Percentiles rank a stretch among this genome's conserved stretches.
These are phyloP conservation scores for Geotrichum cucujoidarum DNA, from an alignment of 1,139 yeast species.

Conservation along the genomic window DNA sequence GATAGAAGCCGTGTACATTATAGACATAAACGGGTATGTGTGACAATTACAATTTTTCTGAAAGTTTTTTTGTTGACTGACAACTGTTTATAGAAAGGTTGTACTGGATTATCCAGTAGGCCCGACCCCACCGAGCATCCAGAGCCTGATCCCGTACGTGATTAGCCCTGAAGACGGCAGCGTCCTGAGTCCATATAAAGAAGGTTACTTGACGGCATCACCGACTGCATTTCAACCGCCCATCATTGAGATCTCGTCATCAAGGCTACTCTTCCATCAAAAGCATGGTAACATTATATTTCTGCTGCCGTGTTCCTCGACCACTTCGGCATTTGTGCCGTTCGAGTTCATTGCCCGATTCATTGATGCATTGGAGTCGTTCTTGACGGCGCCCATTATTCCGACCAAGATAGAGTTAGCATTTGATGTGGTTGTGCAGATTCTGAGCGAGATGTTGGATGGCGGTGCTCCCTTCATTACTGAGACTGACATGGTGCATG, in stretches of 20 bases:
- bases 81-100: slow-evolving; percentile 37
- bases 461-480: slow-evolving; percentile 69
- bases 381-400: slow-evolving; percentile 55
- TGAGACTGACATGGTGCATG: slow-evolving; percentile 66
- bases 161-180: slow-evolving; percentile 23
- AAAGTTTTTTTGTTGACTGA: slow-evolving; percentile 16
- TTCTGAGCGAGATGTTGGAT: slow-evolving; percentile 67
- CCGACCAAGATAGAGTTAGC: slow-evolving; percentile 58
- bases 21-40: slow-evolving; percentile 50
- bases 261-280: slow-evolving; percentile 34
- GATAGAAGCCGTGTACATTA: slow-evolving; percentile 59
- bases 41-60: not conserved
- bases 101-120: slow-evolving; percentile 55
- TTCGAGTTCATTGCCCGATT: slow-evolving; percentile 52
- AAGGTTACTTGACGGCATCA: not conserved
- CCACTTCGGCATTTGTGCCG: slow-evolving; percentile 46
- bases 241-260: slow-evolving; percentile 31
- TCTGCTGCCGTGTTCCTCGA: slow-evolving; percentile 33
- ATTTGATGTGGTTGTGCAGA: slow-evolving; percentile 57
- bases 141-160: slow-evolving; percentile 38
- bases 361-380: slow-evolving; percentile 50
- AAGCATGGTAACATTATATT: slow-evolving; percentile 32
- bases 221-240: slow-evolving; percentile 14
- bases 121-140: slow-evolving; percentile 49
- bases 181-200: slow-evolving; percentile 8